phyloP scores from a whole-genome alignment of 768 basidiomycete species.

The Psilocybe subaeruginosa region DNA sequence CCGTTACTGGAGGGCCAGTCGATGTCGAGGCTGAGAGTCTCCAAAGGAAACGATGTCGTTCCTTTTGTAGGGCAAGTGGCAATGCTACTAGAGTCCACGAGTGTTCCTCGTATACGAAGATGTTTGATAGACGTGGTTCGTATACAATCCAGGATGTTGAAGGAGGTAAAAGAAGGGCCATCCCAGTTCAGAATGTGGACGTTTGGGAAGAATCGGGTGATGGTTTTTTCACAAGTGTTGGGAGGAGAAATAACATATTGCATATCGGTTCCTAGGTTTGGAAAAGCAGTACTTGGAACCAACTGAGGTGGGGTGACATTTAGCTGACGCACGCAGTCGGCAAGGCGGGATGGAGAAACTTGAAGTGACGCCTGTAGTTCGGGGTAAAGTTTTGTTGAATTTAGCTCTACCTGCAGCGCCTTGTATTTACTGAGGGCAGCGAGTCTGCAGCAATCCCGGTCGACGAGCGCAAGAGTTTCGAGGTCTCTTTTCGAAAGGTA shows the following conservation, averaged over 20 bases:
- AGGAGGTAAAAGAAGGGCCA: conserved; percentile 12
- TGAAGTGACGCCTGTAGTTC: not conserved
- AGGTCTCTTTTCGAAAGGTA: conserved; percentile 28
- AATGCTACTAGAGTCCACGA: conserved; percentile 1
- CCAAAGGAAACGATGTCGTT: not conserved
- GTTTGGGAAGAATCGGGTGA: conserved; percentile 23
- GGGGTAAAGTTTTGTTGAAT: not conserved
- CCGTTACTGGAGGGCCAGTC: not conserved
- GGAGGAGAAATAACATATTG: no score
- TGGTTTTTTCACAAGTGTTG: conserved; percentile 8
- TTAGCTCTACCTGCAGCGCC: conserved; percentile 20
- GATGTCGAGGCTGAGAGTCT: conserved; percentile 6
- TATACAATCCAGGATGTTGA: conserved; percentile 18
- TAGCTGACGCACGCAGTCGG: not conserved
- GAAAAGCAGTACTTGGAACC: not conserved
- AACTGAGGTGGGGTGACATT: not conserved
- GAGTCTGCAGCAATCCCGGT: conserved; percentile 27
- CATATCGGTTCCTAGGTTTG: not conserved
- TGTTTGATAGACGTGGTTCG: conserved; percentile 22
- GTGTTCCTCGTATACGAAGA: conserved; percentile 23
- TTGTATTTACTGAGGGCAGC: conserved; percentile 26
- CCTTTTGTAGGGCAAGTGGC: not conserved
- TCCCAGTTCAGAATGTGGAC: conserved; percentile 31
- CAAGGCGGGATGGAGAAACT: not conserved
- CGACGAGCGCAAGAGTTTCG: conserved; percentile 26